Base-by-base conservation (phyloP, 2,329 filamentous ascomycete genomes). In the Penicillium vulpinum region DNA sequence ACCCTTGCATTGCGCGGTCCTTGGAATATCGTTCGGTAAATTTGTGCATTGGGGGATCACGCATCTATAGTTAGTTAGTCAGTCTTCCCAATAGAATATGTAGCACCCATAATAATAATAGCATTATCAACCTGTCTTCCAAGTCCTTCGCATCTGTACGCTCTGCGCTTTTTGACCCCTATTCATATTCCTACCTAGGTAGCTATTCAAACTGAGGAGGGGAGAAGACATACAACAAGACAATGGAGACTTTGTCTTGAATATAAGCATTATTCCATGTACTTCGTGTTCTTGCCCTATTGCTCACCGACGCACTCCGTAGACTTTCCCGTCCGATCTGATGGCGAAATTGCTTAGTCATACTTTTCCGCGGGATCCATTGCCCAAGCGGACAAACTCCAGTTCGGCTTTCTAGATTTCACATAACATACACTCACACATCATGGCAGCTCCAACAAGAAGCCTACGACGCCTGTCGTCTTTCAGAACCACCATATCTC, bases 371-470 rank as follows among this genome's bases (percentile, higher is more conserved):
- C 48, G 48, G 48, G 54, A 51, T 47, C 29, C 29, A 35, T 35
- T 41, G 46, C 22, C 21, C 41, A 28, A 11, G 29, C 29, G 29
- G 47, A 43, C 29, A 51, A 55, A 51, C 45, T 51, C 52, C 52
- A 55, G 18, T 18, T 44, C 48, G 22, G 38, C 44, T 50, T 51
- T 50, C 35, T 51, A 31, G 48, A 57, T 54, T 38, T 46, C 24
- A 50, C 36, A 28, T 24, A 45, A 31, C 31, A 59, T 41, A 48
- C 51, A 62, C 49, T 60, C 47, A 51, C 46, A 56, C 61, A 69
- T 48, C 53, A 75, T 75, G 73, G 69, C 73, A 57, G 63, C 65
- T 46, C 69, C 73, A 35, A 65, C 71, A 52, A 67, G 60, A 53
- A 65, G 66, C 26, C 61, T 76, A 46, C 67, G 73, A 56, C 66